These are phyloP conservation scores for Cryptosporidium ryanae DNA, from an alignment of 169 alveolate genomes.

Conservation along the genomic window DNA sequence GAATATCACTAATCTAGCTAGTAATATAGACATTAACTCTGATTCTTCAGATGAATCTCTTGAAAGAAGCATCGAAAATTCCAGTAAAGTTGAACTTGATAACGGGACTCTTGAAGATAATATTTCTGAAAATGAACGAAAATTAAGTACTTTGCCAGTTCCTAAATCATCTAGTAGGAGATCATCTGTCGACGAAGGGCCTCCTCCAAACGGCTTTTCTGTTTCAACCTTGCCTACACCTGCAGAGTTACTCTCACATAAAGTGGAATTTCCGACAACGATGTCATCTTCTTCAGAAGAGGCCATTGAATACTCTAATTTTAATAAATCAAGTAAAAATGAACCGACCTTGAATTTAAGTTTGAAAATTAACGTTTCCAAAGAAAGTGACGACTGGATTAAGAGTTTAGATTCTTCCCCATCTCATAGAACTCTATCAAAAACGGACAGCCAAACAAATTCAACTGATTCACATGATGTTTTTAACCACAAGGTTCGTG, in stretches of 20 bases:
- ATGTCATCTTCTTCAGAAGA: constrained; percentile 62
- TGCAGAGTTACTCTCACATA: constrained; percentile 70
- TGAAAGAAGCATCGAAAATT: not conserved
- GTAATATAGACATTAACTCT: not conserved
- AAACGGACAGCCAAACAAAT: not conserved
- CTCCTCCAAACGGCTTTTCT: constrained; percentile 68
- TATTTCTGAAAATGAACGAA: not conserved
- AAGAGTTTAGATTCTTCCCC: constrained; percentile 28
- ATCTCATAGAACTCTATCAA: not conserved
- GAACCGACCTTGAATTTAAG: not conserved
- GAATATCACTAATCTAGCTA: constrained; percentile 16
- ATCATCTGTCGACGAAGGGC: constrained; percentile 73
- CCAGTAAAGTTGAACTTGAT: not conserved
- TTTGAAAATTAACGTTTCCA: not conserved
- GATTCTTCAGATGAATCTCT: not conserved
- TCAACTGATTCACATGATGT: constrained; percentile 9
- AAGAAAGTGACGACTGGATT: constrained; percentile 3
- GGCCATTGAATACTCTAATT: not conserved
- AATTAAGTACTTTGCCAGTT: constrained; percentile 1
- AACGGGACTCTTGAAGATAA: not conserved
- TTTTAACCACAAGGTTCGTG: constrained; percentile 50
- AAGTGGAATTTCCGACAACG: constrained; percentile 47
- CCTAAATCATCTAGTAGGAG: constrained; percentile 68
- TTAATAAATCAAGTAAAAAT: not conserved
- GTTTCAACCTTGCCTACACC: constrained; percentile 66